Evolutionary conservation across 2,329 filamentous ascomycete species (phyloP).

Genomic region (Catunica adiposa): DNA sequence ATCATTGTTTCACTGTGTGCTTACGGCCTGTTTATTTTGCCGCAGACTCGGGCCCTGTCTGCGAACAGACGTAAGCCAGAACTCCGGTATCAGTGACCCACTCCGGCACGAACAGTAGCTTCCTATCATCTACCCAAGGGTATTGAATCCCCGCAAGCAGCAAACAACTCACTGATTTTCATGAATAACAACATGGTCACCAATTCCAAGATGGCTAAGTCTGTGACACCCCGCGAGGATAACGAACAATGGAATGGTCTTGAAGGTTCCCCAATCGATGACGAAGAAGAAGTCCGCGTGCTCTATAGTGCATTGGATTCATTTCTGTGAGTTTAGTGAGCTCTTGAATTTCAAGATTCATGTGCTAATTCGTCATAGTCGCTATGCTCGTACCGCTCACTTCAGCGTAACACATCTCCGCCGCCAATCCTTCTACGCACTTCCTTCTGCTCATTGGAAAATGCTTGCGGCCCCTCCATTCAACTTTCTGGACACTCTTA

Average conservation of each 20-base stretch:
- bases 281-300: conserved; percentile 66
- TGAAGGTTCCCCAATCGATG: conserved; percentile 21
- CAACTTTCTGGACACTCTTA: conserved; percentile 62
- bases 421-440: conserved; percentile 80
- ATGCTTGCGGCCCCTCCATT: conserved; percentile 70
- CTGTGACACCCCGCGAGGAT: neutral
- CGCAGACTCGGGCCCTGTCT: too few species aligned
- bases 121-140: too few species aligned
- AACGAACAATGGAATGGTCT: neutral
- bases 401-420: conserved; percentile 82
- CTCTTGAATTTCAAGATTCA: neutral
- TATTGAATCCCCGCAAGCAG: too few species aligned
- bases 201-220: neutral
- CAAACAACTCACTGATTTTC: too few species aligned
- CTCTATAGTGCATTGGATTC: conserved; percentile 75
- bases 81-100: too few species aligned
- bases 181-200: neutral
- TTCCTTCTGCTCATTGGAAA: conserved; percentile 70
- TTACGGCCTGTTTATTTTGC: too few species aligned
- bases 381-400: conserved; percentile 73
- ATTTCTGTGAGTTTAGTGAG: conserved; percentile 48
- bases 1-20: too few species aligned
- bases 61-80: too few species aligned
- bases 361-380: conserved; percentile 30
- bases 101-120: too few species aligned